Conservation (phyloP, 83 land plant genomes). For the Diphasiastrum complanatum region DNA sequence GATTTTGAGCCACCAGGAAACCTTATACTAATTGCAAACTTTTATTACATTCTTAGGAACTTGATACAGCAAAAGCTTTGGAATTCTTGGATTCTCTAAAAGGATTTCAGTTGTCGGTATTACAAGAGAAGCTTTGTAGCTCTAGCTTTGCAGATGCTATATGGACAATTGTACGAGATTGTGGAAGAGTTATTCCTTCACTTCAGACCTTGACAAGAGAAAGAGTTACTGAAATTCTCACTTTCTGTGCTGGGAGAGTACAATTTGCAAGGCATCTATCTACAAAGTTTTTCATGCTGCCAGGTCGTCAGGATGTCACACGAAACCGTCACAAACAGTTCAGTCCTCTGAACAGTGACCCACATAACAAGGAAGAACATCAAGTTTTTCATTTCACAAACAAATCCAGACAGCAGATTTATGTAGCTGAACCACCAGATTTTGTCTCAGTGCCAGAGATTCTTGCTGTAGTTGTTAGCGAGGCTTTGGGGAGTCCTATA, state of each 20-base stretch:
- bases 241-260: conserved; percentile 44
- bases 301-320: conserved; percentile 61
- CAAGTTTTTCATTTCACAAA: conserved; percentile 56
- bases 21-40: too few relatives aligned
- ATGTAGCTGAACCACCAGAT: conserved; percentile 74
- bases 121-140: conserved; percentile 45
- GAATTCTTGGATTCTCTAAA: conserved; percentile 38
- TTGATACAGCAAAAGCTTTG: conserved; percentile 40
- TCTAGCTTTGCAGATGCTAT: conserved; percentile 48
- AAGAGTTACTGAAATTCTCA: conserved; percentile 30
- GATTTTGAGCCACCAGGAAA: not conserved
- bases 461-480: conserved; percentile 62
- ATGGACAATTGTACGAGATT: conserved; percentile 42
- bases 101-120: conserved; percentile 44
- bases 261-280: conserved; percentile 55
- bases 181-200: conserved; percentile 23
- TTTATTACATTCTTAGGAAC: too few relatives aligned
- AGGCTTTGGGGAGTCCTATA: conserved; percentile 50
- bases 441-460: conserved; percentile 55
- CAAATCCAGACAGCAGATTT: conserved; percentile 24
- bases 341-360: not conserved
- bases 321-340: too few relatives aligned
- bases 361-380: conserved; percentile 28
- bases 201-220: conserved; percentile 28
- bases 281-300: conserved; percentile 61